Evolutionary conservation across 2,329 filamentous ascomycete species (phyloP).

Genomic region (Fusarium virguliforme): DNA sequence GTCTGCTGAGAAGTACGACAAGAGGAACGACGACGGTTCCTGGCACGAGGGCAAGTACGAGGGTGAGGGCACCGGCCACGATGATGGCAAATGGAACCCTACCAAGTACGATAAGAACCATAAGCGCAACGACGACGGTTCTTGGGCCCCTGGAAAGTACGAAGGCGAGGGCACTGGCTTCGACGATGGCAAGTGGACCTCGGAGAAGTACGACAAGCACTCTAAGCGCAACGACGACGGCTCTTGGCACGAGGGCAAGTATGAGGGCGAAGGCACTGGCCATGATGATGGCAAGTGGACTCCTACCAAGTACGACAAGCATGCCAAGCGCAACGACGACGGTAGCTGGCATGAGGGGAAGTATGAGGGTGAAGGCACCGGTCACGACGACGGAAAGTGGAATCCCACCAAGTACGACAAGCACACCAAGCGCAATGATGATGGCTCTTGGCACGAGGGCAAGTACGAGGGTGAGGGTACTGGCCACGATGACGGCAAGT

Average conservation of each 20-base stretch:
- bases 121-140: constrained; percentile 30
- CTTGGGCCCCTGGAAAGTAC: not conserved
- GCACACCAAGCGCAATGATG: constrained; percentile 10
- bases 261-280: constrained; percentile 29
- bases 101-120: constrained; percentile 11
- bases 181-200: not conserved
- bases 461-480: constrained; percentile 40
- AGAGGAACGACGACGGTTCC: constrained; percentile 17
- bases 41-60: constrained; percentile 23
- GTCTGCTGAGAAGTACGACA: constrained; percentile 19
- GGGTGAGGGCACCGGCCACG: constrained; percentile 11
- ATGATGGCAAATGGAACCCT: constrained; percentile 24
- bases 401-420: constrained; percentile 4
- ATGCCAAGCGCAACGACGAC: constrained; percentile 14
- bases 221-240: constrained; percentile 19
- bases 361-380: constrained; percentile 22
- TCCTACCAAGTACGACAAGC: constrained; percentile 14
- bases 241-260: constrained; percentile 28
- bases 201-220: constrained; percentile 14
- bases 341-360: constrained; percentile 16
- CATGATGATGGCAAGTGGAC: constrained; percentile 23
- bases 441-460: constrained; percentile 19
- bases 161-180: not conserved
- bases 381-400: constrained; percentile 18
- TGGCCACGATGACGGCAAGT: constrained; percentile 19